Evolutionary conservation across 768 basidiomycete species (phyloP).

Genomic region (Serendipita sp.): DNA sequence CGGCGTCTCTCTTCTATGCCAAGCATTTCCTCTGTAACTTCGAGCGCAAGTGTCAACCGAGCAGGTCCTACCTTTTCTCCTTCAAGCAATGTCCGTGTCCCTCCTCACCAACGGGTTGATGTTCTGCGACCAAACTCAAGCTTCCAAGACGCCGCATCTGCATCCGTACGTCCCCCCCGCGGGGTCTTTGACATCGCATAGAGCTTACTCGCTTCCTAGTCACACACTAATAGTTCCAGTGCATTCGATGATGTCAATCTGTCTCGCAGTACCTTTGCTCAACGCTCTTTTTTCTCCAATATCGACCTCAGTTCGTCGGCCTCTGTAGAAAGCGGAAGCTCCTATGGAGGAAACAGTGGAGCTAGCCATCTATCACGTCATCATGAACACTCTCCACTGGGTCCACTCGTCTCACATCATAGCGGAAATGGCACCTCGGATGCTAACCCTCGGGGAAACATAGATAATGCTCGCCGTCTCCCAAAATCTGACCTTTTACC

Average conservation of each 20-base stretch:
- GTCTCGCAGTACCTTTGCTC: not conserved
- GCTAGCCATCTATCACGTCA: not conserved
- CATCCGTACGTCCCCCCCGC: too few relatives aligned
- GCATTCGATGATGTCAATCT: too few relatives aligned
- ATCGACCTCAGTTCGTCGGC: not conserved
- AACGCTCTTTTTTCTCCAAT: not conserved
- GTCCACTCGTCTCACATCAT: not conserved
- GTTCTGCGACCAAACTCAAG: too few relatives aligned
- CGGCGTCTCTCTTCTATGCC: too few relatives aligned
- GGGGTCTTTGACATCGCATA: too few relatives aligned
- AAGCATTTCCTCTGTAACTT: too few relatives aligned
- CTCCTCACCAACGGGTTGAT: too few relatives aligned
- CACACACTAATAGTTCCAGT: not conserved
- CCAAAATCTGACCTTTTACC: not conserved
- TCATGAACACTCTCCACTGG: not conserved
- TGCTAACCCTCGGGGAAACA: not conserved
- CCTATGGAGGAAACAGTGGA: not conserved
- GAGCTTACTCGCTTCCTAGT: too few relatives aligned
- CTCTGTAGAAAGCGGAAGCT: slow-evolving; percentile 5
- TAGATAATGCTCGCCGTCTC: not conserved
- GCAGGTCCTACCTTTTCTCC: too few relatives aligned
- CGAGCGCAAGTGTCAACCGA: too few relatives aligned
- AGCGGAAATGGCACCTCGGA: not conserved
- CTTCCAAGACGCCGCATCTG: too few relatives aligned
- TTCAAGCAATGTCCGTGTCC: too few relatives aligned